Conservation (phyloP, 1,284 basidiomycete genomes). For the Malassezia pachydermatis region DNA sequence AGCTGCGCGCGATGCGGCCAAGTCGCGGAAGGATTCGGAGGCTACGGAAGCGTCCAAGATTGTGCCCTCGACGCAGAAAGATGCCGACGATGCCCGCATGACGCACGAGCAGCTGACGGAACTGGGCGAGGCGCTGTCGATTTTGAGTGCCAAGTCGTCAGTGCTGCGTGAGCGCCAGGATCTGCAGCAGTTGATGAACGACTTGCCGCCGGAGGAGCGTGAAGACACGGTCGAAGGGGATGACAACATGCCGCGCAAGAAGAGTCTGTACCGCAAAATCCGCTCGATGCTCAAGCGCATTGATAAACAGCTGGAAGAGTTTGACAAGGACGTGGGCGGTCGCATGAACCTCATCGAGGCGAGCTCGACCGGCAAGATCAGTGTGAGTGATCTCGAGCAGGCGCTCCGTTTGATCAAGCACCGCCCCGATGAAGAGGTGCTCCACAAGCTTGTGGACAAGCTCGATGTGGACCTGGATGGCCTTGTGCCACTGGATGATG, state of each 20-base stretch:
- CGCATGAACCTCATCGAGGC: slow-evolving; percentile 89
- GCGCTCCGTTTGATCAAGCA: slow-evolving; percentile 90
- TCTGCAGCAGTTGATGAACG: slow-evolving; percentile 71
- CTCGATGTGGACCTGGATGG: slow-evolving; percentile 93
- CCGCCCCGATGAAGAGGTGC: slow-evolving; percentile 75
- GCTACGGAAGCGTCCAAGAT: slow-evolving; percentile 36
- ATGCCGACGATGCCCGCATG: slow-evolving; percentile 72
- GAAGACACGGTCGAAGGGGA: slow-evolving; percentile 5
- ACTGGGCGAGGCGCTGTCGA: slow-evolving; percentile 77
- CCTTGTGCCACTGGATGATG: slow-evolving; percentile 57
- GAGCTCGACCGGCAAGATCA: slow-evolving; percentile 81
- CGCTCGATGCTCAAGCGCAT: slow-evolving; percentile 91
- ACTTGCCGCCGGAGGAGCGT: slow-evolving; percentile 8
- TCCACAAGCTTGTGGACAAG: slow-evolving; percentile 78
- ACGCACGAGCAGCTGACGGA: slow-evolving; percentile 92
- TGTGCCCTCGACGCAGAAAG: slow-evolving; percentile 32
- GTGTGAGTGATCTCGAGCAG: slow-evolving; percentile 76
- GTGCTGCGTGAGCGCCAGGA: slow-evolving; percentile 93
- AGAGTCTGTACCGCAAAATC: slow-evolving; percentile 82
- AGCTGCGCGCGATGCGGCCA: slow-evolving; percentile 72
- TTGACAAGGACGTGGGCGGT: slow-evolving; percentile 68
- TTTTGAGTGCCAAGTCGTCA: slow-evolving; percentile 88
- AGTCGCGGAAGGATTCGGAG: slow-evolving; percentile 61
- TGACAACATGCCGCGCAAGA: slow-evolving; percentile 48
- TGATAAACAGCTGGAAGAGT: slow-evolving; percentile 81